phyloP scores from a whole-genome alignment of 164 flowering plant genomes.

The Dillenia turbinata region DNA sequence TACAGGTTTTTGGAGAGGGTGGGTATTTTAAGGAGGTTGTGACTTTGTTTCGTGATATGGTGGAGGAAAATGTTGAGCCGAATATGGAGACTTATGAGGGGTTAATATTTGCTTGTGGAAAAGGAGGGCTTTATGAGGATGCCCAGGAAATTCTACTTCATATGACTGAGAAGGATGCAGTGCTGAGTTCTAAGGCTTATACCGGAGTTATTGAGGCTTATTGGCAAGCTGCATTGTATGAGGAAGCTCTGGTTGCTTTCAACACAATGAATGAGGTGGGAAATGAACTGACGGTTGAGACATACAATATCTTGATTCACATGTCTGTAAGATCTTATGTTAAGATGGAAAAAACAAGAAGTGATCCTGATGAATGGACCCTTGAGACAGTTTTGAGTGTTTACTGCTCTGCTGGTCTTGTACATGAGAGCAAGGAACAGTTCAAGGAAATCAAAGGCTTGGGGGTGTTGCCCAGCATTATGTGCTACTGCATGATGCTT shows the following conservation, averaged over 20 bases:
- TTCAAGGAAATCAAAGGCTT: constrained; percentile 71
- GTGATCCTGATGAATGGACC: constrained; percentile 80
- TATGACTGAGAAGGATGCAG: constrained; percentile 61
- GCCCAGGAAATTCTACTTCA: constrained; percentile 64
- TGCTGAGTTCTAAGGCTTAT: constrained; percentile 84
- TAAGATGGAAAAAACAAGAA: constrained; percentile 80
- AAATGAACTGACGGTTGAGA: constrained; percentile 62
- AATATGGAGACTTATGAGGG: constrained; percentile 96
- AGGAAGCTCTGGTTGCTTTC: constrained; percentile 87
- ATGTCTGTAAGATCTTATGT: constrained; percentile 72
- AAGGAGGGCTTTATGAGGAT: constrained; percentile 91
- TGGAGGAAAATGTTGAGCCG: constrained; percentile 91
- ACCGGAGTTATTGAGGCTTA: constrained; percentile 87
- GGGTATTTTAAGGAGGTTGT: constrained; percentile 98
- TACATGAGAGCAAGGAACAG: constrained; percentile 82
- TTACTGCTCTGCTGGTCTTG: constrained; percentile 83
- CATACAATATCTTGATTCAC: constrained; percentile 66
- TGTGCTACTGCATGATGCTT: constrained; percentile 89
- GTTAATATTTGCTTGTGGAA: constrained; percentile 83
- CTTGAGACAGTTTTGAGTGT: constrained; percentile 89
- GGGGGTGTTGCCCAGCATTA: constrained; percentile 74
- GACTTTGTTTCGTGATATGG: constrained; percentile 93
- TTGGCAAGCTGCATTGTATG: constrained; percentile 88
- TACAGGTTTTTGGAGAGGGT: constrained; percentile 87
- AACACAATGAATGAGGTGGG: constrained; percentile 94